Base-by-base conservation (phyloP, 106 monocot genomes). In the Dactylorhiza incarnata region DNA sequence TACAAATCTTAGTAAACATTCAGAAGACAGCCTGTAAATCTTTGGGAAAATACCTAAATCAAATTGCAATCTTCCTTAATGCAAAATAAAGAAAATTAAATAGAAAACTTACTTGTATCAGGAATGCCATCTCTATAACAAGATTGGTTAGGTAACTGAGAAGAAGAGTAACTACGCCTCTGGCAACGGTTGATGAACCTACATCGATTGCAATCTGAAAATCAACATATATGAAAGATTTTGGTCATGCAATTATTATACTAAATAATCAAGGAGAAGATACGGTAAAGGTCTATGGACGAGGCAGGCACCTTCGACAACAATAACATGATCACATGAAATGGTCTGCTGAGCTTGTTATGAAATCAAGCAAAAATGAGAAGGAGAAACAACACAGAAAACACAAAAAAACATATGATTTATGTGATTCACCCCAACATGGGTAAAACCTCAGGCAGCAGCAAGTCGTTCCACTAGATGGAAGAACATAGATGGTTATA, bases 61-160 rank as follows among this genome's bases (percentile, higher is more conserved):
- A 59, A 19, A 59, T 52, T 52, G 15, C 9, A 52, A 37, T 37
- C 37, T 37, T 37, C 37, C 37, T 6, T 17, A 59, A 3, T 17
- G 14, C n/a, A n/a, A 59, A 59, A 17, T 19, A 59, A 59, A 1
- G 14, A n/a, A n/a, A 59, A 17, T 19, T 16, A 59, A 15, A 59
- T n/a, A 49, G 49, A 5, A 6, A 72, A 49, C 72, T 72, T 49
- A 89, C 89, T 85, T 89, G 85, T 53, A 89, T 81, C 13, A 89
- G 73, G 76, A 89, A 89, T 76, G 89, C 89, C 89, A 89, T 85
- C 79, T 89, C 89, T 80, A 89, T 89, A 20, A 89, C 89, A 66
- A 89, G 81, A 67, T 89, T 89, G 63, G 78, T 85, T 69, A 89
- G 75, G 56, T 83, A 89, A 61, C 85, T 83, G 54, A 89, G 85